These are phyloP conservation scores for Colletotrichum lini DNA, from an alignment of 2,329 filamentous ascomycete genomes.

Conservation along the genomic window DNA sequence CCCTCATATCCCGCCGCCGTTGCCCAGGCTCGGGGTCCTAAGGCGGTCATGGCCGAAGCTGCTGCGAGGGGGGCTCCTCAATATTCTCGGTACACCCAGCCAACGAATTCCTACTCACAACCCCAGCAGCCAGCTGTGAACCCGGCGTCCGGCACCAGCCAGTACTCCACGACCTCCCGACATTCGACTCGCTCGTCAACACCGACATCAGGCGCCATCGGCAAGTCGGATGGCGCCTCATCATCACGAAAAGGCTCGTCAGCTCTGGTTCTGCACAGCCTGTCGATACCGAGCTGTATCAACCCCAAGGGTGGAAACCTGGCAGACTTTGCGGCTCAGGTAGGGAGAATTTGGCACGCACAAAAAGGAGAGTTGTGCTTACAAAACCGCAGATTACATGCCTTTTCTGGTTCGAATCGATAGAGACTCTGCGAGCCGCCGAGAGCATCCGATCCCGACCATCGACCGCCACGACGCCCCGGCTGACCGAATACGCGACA, in stretches of 20 bases:
- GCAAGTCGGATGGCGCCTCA: slow-evolving; percentile 50
- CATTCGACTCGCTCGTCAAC: slow-evolving; percentile 56
- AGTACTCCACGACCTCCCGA: slow-evolving; percentile 48
- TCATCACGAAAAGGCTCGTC: slow-evolving; percentile 58
- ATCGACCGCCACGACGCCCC: slow-evolving; percentile 57
- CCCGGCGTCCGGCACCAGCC: slow-evolving; percentile 40
- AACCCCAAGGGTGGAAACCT: slow-evolving; percentile 82
- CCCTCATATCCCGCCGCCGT: slow-evolving; percentile 56
- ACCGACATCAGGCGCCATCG: slow-evolving; percentile 51
- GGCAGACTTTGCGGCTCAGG: slow-evolving; percentile 87
- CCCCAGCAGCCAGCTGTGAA: slow-evolving; percentile 22
- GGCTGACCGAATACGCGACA: slow-evolving; percentile 79
- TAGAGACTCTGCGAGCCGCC: slow-evolving; percentile 82
- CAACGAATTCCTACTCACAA: slow-evolving; percentile 42
- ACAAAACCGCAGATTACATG: slow-evolving; percentile 81
- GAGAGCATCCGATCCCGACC: slow-evolving; percentile 70
- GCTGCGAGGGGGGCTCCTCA: slow-evolving; percentile 48
- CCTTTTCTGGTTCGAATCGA: slow-evolving; percentile 96
- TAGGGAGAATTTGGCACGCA: slow-evolving; percentile 56
- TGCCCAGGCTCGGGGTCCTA: slow-evolving; percentile 52
- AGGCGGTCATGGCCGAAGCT: slow-evolving; percentile 52
- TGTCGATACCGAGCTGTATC: slow-evolving; percentile 83
- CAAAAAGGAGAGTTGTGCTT: slow-evolving; percentile 29
- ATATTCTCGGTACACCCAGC: slow-evolving; percentile 51
- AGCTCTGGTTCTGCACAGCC: slow-evolving; percentile 68